These are phyloP conservation scores for Pelargonium nanum DNA, from an alignment of 345 rosid genomes.

Conservation along the genomic window DNA sequence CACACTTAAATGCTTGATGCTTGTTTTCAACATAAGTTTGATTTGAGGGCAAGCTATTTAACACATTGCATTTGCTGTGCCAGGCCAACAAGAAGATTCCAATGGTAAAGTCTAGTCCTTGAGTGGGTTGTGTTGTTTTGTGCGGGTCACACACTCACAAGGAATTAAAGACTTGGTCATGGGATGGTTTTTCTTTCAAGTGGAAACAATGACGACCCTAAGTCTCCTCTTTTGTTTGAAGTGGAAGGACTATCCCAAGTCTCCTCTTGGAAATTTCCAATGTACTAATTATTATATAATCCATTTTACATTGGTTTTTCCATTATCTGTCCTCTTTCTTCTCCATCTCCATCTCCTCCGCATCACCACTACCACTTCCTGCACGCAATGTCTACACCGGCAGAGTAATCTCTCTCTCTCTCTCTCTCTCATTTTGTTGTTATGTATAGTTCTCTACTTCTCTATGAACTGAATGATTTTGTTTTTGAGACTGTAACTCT, in stretches of 20 bases:
- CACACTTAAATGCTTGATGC: too few species aligned
- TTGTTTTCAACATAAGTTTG: too few species aligned
- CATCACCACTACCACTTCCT: neutral
- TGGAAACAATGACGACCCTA: too few species aligned
- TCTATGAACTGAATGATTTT: too few species aligned
- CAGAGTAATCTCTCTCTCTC: constrained; percentile 31
- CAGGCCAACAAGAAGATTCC: too few species aligned
- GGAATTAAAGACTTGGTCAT: too few species aligned
- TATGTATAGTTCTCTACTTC: neutral
- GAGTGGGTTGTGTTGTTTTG: too few species aligned
- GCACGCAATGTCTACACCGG: constrained; percentile 43
- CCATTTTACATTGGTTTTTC: neutral
- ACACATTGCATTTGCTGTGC: too few species aligned
- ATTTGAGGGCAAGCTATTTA: too few species aligned
- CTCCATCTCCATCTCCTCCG: neutral
- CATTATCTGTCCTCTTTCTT: neutral
- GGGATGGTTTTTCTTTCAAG: too few species aligned
- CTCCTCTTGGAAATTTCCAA: constrained; percentile 10
- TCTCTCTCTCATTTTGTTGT: neutral
- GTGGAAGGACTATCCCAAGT: constrained; percentile 7
- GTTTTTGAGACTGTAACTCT: neutral
- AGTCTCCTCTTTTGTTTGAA: neutral
- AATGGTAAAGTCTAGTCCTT: too few species aligned
- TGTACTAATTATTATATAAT: neutral
- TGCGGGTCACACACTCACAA: too few species aligned